Evolutionary conservation across 139 green algal genomes (phyloP).

Genomic region (Gonium pectorale): DNA sequence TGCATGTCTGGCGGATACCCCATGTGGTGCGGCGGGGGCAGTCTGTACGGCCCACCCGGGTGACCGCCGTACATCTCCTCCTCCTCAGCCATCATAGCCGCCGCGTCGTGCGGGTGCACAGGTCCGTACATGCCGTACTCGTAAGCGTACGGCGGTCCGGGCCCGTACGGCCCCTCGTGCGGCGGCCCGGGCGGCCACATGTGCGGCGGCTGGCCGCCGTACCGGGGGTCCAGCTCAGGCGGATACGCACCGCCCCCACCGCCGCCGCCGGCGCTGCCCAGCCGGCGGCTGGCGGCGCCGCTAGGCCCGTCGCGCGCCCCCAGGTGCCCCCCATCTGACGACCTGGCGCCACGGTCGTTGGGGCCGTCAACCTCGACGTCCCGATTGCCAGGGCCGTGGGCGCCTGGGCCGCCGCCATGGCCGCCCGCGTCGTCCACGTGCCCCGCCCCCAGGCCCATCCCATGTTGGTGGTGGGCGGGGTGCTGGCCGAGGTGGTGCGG

Average conservation of each 20-base stretch:
- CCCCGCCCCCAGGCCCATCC: too few species aligned
- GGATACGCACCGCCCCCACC: background rate
- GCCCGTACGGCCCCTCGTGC: slow-evolving; percentile 13
- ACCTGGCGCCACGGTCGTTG: slow-evolving; percentile 21
- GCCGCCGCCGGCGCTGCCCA: background rate
- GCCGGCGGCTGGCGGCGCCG: background rate
- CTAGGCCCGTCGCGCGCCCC: background rate
- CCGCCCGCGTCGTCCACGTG: background rate
- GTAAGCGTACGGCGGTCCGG: background rate
- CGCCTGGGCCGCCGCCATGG: background rate
- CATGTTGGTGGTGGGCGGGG: too few species aligned
- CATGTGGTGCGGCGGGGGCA: background rate
- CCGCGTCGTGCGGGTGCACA: background rate
- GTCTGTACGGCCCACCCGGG: background rate
- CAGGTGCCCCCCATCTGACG: slow-evolving; percentile 1
- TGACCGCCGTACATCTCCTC: background rate
- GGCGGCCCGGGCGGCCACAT: background rate
- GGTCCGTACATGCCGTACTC: too few species aligned
- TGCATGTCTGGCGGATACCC: slow-evolving; percentile 11
- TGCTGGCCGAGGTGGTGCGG: too few species aligned
- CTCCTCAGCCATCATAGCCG: background rate
- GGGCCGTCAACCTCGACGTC: background rate
- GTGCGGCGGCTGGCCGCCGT: slow-evolving; percentile 3
- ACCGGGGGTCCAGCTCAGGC: background rate
- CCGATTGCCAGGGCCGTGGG: background rate